These are phyloP conservation scores for Meredithiella fracta DNA, from an alignment of 2,329 filamentous ascomycete species.

Conservation along the genomic window DNA sequence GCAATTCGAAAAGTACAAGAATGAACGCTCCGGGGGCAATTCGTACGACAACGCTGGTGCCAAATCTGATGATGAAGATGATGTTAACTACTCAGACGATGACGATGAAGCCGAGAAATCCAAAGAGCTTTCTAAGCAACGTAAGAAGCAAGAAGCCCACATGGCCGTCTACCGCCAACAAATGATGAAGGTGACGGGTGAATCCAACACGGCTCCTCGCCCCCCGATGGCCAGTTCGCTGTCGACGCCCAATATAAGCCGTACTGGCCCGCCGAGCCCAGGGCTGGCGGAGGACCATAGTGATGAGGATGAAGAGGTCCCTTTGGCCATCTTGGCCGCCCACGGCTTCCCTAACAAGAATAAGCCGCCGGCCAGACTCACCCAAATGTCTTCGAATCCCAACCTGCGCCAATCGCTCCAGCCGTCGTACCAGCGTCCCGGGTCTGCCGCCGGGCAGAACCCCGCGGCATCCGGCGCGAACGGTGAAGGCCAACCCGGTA, in stretches of 20 bases:
- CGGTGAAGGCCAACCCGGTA: constrained; percentile 30
- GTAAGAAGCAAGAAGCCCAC: constrained; percentile 77
- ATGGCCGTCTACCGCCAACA: constrained; percentile 81
- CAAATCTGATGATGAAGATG: constrained; percentile 45
- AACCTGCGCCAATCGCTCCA: constrained; percentile 45
- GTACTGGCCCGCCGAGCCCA: constrained; percentile 18
- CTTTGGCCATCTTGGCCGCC: constrained; percentile 69
- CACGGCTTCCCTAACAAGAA: constrained; percentile 74
- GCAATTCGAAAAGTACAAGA: constrained; percentile 67
- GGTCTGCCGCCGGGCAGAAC: constrained; percentile 31
- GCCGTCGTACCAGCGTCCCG: constrained; percentile 25
- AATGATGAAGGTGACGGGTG: constrained; percentile 88
- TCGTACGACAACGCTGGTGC: constrained; percentile 22
- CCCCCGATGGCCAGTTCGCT: constrained; percentile 39
- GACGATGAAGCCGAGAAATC: constrained; percentile 67
- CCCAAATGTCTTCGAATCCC: constrained; percentile 49
- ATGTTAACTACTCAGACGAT: constrained; percentile 52
- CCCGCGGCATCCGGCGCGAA: neutral
- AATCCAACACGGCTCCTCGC: constrained; percentile 24
- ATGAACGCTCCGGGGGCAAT: constrained; percentile 44
- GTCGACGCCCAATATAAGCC: constrained; percentile 45
- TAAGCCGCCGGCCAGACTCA: constrained; percentile 53
- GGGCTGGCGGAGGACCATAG: constrained; percentile 33
- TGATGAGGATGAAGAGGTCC: constrained; percentile 78
- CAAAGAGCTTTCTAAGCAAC: constrained; percentile 55